phyloP scores from a whole-genome alignment of 805 yeast species.

The Monosporozyma siamensis region DNA sequence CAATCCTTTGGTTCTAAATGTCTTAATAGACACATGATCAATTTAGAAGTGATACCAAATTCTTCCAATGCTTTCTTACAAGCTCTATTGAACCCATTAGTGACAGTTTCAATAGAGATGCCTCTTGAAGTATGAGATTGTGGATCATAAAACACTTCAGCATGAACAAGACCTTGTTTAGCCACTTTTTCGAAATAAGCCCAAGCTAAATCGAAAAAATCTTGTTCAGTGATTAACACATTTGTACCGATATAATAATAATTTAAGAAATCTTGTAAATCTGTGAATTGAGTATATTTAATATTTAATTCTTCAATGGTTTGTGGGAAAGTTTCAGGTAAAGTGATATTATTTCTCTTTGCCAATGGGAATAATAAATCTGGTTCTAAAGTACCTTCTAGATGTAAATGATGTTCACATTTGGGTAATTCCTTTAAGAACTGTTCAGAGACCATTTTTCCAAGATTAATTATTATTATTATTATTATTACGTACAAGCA shows the following conservation, averaged over 20 bases:
- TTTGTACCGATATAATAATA: conserved; percentile 75
- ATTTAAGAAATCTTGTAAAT: conserved; percentile 69
- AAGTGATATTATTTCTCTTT: conserved; percentile 46
- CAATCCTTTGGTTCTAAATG: conserved; percentile 60
- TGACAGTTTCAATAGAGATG: conserved; percentile 47
- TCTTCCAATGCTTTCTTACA: conserved; percentile 50
- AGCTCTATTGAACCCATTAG: conserved; percentile 60
- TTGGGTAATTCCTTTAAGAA: conserved; percentile 69
- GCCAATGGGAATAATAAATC: conserved; percentile 61
- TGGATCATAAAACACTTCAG: conserved; percentile 77
- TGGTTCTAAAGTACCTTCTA: conserved; percentile 81
- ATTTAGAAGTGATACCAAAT: conserved; percentile 55
- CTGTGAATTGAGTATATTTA: conserved; percentile 53
- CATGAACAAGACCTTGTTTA: conserved; percentile 52
- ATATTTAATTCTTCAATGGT: conserved; percentile 47
- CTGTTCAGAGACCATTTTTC: conserved; percentile 14
- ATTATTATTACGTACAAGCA: no score
- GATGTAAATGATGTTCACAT: conserved; percentile 79
- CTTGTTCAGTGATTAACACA: conserved; percentile 59
- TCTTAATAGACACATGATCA: conserved; percentile 76
- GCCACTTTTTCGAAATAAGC: conserved; percentile 54
- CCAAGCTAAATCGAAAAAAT: conserved; percentile 72
- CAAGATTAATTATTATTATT: no score
- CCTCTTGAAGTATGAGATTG: conserved; percentile 74
- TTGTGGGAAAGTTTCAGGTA: conserved; percentile 58